A percentile compares a stretch with the other conserved stretches of the same genome.
These are phyloP conservation scores for Leptomonas seymouri DNA, from an alignment of 208 protist species.

Conservation along the genomic window DNA sequence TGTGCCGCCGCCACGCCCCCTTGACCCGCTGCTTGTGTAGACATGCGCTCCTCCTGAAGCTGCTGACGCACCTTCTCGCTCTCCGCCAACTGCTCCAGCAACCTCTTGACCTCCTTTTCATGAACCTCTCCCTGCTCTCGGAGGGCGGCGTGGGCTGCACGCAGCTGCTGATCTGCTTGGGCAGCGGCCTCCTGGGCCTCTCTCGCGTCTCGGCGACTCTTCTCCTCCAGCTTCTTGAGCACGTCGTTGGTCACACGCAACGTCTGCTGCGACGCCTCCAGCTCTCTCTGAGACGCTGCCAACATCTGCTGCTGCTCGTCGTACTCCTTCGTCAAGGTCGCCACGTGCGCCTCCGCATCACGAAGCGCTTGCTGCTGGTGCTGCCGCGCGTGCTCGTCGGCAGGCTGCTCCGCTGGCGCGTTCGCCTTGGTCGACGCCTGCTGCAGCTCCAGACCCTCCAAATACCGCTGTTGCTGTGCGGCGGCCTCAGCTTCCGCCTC, in stretches of 20 bases:
- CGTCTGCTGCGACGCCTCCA: slow-evolving; percentile 5
- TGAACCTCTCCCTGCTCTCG: slow-evolving; percentile 17
- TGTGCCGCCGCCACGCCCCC: neutral
- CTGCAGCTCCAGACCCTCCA: slow-evolving; percentile 1
- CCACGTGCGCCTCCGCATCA: slow-evolving; percentile 13
- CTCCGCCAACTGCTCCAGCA: slow-evolving; percentile 10
- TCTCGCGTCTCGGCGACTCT: slow-evolving; percentile 6
- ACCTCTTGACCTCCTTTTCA: slow-evolving; percentile 10
- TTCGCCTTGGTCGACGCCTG: neutral
- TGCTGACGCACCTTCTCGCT: slow-evolving; percentile 9
- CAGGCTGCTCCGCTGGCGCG: neutral
- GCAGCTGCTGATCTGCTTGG: slow-evolving; percentile 7
- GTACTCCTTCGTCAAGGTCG: neutral
- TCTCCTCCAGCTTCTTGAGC: slow-evolving; percentile 17
- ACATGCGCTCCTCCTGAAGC: slow-evolving; percentile 12
- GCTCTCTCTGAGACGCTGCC: slow-evolving; percentile 2
- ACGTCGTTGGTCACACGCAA: slow-evolving; percentile 1
- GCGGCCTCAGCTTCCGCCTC: neutral
- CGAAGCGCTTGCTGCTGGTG: neutral
- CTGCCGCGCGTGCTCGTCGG: neutral
- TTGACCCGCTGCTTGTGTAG: slow-evolving; percentile 1
- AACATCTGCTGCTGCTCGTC: slow-evolving; percentile 1
- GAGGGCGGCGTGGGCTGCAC: slow-evolving; percentile 6
- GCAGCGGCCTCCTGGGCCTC: slow-evolving; percentile 16
- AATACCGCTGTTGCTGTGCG: neutral